These are phyloP conservation scores for Candida vartiovaarae DNA, from an alignment of 805 yeast species.

Conservation along the genomic window DNA sequence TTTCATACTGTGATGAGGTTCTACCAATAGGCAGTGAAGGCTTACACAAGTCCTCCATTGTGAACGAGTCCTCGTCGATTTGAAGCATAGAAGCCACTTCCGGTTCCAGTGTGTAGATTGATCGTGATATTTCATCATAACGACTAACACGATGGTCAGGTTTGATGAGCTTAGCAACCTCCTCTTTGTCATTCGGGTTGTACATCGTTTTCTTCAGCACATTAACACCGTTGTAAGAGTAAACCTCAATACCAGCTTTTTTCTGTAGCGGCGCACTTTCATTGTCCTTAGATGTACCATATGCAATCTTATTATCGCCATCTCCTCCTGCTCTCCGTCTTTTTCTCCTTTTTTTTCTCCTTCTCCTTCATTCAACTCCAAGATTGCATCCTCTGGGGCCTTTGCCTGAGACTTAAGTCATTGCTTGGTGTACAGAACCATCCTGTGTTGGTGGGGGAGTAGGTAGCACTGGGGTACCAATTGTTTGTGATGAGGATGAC, in stretches of 20 bases:
- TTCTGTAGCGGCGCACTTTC: neutral
- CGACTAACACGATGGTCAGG: conserved; percentile 2
- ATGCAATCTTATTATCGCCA: neutral
- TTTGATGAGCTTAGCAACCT: conserved; percentile 15
- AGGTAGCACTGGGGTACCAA: neutral
- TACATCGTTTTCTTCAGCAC: conserved; percentile 5
- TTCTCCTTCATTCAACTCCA: conserved; percentile 5
- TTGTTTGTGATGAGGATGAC: neutral
- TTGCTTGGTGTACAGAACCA: neutral
- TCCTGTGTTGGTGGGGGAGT: conserved; percentile 13
- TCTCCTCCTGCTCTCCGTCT: too few relatives aligned
- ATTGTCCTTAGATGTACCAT: neutral
- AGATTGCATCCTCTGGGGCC: conserved; percentile 5
- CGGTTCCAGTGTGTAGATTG: conserved; percentile 33
- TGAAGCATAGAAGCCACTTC: conserved; percentile 29
- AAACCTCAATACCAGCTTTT: conserved; percentile 3
- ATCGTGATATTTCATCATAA: conserved; percentile 29
- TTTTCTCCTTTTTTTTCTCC: neutral
- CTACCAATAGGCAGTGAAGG: conserved; percentile 62
- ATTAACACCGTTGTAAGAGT: neutral
- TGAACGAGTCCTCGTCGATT: conserved; percentile 48
- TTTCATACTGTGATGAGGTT: conserved; percentile 48
- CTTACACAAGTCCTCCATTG: conserved; percentile 65
- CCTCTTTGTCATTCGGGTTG: neutral
- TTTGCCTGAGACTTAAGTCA: conserved; percentile 4